Evolutionary conservation across 352 stramenopile species (phyloP).

Genomic region (Phytophthora chlamydospora): DNA sequence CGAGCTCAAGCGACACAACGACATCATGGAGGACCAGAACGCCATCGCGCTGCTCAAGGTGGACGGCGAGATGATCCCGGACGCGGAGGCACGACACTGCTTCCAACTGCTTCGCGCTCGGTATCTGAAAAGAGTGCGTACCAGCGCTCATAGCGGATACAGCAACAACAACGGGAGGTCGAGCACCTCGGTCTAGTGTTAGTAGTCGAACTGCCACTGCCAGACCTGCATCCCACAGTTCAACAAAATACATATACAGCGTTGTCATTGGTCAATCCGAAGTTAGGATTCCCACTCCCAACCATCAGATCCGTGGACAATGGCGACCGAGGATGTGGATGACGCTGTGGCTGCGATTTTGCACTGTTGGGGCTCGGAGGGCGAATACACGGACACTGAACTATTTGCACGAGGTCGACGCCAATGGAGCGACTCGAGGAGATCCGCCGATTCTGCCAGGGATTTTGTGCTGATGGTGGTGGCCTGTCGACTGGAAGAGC

Average conservation of each 20-base stretch:
- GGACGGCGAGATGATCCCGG: conserved; percentile 53
- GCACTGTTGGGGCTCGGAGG: conserved; percentile 19
- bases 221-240: too few relatives aligned
- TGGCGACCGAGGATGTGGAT: conserved; percentile 5
- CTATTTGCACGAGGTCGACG: conserved; percentile 23
- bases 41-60: conserved; percentile 67
- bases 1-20: conserved; percentile 64
- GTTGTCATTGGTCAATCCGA: conserved; percentile 17
- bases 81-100: conserved; percentile 56
- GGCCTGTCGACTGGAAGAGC: conserved; percentile 31
- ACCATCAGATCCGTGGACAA: conserved; percentile 1
- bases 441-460: conserved; percentile 1
- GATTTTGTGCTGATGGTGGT: conserved; percentile 34
- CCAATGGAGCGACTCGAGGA: conserved; percentile 21
- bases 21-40: conserved; percentile 80
- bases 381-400: conserved; percentile 8
- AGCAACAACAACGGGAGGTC: conserved; percentile 16
- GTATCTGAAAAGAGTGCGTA: conserved; percentile 65
- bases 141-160: conserved; percentile 10
- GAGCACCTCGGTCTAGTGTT: conserved; percentile 27
- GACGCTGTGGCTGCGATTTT: conserved; percentile 10
- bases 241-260: too few relatives aligned
- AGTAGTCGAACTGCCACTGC: neutral
- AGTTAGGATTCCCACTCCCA: neutral
- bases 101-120: conserved; percentile 53